Percentiles rank a stretch among this genome's conserved stretches.
Evolutionary conservation across 2,329 filamentous ascomycete genomes (phyloP).

Genomic region (Stylonectria norvegica): DNA sequence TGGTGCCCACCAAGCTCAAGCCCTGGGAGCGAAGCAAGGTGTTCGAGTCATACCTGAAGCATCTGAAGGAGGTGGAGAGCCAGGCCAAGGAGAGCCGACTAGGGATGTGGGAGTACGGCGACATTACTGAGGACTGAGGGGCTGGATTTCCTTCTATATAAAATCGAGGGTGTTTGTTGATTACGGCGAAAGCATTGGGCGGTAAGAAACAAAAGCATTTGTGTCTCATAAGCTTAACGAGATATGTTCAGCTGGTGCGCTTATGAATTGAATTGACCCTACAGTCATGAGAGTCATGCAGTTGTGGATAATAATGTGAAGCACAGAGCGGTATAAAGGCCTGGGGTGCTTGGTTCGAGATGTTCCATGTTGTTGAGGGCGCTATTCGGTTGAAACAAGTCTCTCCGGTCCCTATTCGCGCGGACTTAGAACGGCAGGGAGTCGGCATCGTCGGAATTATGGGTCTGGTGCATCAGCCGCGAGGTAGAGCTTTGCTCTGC

Average conservation of each 20-base stretch:
- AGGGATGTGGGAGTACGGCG: slow-evolving; percentile 98
- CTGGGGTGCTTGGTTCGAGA: slow-evolving; percentile 9
- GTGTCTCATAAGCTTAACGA: too few species aligned
- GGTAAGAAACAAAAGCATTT: slow-evolving; percentile 11
- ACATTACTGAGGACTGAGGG: slow-evolving; percentile 82
- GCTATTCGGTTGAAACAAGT: slow-evolving; percentile 4
- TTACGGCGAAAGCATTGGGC: slow-evolving; percentile 9
- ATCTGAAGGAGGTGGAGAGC: slow-evolving; percentile 68
- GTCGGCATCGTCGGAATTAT: slow-evolving; percentile 12
- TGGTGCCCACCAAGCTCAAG: slow-evolving; percentile 91
- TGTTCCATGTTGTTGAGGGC: slow-evolving; percentile 3
- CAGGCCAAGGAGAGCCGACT: slow-evolving; percentile 75
- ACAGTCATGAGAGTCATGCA: too few species aligned
- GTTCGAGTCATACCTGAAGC: slow-evolving; percentile 67
- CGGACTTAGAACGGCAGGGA: slow-evolving; percentile 8
- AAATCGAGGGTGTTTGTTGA: slow-evolving; percentile 7
- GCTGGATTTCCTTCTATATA: neutral
- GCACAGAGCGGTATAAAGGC: too few species aligned
- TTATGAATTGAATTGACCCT: too few species aligned
- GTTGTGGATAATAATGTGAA: too few species aligned
- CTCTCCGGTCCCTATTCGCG: slow-evolving; percentile 12
- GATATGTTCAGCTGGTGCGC: too few species aligned
- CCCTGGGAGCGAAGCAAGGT: slow-evolving; percentile 75
- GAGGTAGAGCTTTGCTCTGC: too few species aligned
- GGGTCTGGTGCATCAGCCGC: slow-evolving; percentile 5